phyloP scores from a whole-genome alignment of 2,329 filamentous ascomycete species.

The Cladosporium phlei region DNA sequence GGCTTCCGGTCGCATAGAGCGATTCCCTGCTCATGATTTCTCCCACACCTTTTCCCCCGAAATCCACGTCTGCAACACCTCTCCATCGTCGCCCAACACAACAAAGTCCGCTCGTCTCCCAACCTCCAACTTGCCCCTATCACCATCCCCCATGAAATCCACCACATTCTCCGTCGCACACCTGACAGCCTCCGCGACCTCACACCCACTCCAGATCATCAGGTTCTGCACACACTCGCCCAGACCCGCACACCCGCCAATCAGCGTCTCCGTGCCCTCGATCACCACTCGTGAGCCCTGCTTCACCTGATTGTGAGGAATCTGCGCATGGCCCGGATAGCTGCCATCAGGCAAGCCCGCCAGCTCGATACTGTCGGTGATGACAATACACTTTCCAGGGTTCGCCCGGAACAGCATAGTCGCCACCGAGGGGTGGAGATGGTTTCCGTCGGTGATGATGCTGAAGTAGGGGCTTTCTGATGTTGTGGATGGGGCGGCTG shows the following conservation, averaged over 20 bases:
- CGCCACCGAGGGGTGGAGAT: conserved; percentile 49
- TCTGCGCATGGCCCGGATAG: conserved; percentile 48
- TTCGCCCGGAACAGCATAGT: conserved; percentile 46
- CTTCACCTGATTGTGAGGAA: conserved; percentile 48
- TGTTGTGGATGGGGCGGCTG: conserved; percentile 22
- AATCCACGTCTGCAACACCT: conserved; percentile 48
- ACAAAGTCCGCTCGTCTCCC: conserved; percentile 48
- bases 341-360: conserved; percentile 49
- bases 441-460: conserved; percentile 51
- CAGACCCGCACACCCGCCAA: conserved; percentile 50
- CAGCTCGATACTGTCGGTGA: conserved; percentile 53
- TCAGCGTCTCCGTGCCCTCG: conserved; percentile 49
- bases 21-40: conserved; percentile 30
- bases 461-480: conserved; percentile 44
- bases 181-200: conserved; percentile 44
- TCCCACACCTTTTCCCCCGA: conserved; percentile 46
- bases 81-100: conserved; percentile 42
- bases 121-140: conserved; percentile 40
- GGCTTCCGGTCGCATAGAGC: conserved; percentile 71
- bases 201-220: conserved; percentile 44
- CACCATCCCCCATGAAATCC: conserved; percentile 45
- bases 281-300: conserved; percentile 47
- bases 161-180: conserved; percentile 50
- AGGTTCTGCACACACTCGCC: conserved; percentile 49
- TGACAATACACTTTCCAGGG: conserved; percentile 46